Conservation (phyloP, 805 yeast species). For the Maudiozyma saulgeensis region DNA sequence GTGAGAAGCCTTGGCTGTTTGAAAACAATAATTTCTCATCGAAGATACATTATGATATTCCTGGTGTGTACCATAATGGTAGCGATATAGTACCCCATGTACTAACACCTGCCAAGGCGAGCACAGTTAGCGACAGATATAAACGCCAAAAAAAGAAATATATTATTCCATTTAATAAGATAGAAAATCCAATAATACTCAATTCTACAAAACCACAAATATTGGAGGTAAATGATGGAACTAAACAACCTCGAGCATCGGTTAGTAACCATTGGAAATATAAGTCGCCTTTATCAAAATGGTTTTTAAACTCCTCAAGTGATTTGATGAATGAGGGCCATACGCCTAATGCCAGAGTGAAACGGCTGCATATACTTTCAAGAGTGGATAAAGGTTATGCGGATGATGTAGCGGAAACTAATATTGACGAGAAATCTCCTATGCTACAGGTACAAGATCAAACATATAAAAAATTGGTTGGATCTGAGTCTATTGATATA, state of each 20-base stretch:
- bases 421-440: constrained; percentile 19
- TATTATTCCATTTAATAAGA: neutral
- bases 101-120: constrained; percentile 15
- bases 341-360: constrained; percentile 21
- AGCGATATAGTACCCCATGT: constrained; percentile 5
- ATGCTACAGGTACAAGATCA: constrained; percentile 9
- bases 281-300: constrained; percentile 28
- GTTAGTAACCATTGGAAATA: constrained; percentile 6
- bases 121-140: neutral
- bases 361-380: constrained; percentile 20
- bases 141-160: neutral
- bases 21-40: constrained; percentile 10
- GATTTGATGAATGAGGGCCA: constrained; percentile 15
- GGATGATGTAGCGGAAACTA: constrained; percentile 3
- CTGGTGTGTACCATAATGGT: constrained; percentile 1
- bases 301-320: constrained; percentile 26
- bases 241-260: neutral
- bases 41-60: constrained; percentile 15
- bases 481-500: neutral
- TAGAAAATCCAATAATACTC: neutral
- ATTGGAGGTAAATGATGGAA: neutral
- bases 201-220: neutral
- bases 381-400: constrained; percentile 13
- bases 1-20: constrained; percentile 9
- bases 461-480: neutral